Conservation (phyloP, 306 rosid genomes). For the Glycine soja region DNA sequence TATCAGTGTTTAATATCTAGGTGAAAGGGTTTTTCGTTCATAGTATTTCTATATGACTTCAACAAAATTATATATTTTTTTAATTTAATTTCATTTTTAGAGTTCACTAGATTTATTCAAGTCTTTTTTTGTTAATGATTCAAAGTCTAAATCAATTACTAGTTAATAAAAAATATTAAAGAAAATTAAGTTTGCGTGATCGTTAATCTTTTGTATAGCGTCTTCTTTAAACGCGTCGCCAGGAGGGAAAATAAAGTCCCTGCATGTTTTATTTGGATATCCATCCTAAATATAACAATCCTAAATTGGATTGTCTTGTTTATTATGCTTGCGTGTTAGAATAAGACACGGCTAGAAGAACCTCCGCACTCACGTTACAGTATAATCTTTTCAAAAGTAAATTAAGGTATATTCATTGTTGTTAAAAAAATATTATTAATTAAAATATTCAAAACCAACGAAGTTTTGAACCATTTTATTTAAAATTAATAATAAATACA, state of each 20-base stretch:
- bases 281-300: background rate
- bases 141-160: background rate
- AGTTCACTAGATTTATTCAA: background rate
- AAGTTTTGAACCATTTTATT: too few relatives aligned
- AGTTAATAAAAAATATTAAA: background rate
- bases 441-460: too few relatives aligned
- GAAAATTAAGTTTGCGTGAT: background rate
- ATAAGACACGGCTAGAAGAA: background rate
- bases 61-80: too few relatives aligned
- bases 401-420: background rate
- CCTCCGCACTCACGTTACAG: background rate
- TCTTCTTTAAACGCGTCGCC: constrained; percentile 27
- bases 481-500: too few relatives aligned
- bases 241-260: background rate
- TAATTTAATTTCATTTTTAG: too few relatives aligned
- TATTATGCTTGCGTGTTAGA: constrained; percentile 11
- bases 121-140: too few relatives aligned
- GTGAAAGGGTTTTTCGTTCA: too few relatives aligned
- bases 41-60: too few relatives aligned
- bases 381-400: background rate
- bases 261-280: background rate
- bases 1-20: too few relatives aligned
- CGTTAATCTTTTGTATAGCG: background rate
- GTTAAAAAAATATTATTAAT: too few relatives aligned
- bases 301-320: background rate